Base-by-base conservation (phyloP, 805 yeast species). In the Wickerhamiella cacticola region DNA sequence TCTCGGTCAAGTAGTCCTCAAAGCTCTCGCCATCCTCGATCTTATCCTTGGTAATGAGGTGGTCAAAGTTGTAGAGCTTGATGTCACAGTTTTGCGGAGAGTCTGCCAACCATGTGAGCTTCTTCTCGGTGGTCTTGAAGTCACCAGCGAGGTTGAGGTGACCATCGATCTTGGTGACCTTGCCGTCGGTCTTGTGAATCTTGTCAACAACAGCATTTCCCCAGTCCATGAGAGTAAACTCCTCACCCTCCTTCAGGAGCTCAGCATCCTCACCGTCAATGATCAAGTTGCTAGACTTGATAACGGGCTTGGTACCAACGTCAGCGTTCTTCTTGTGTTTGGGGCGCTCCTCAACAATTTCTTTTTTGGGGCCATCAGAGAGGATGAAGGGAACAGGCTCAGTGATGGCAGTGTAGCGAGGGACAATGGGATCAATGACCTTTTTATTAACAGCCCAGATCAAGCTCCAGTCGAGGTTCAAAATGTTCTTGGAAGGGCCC, bases 361-460 rank as follows among this genome's bases (percentile, higher is more conserved):
- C 76, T 48, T 69, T 63, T 48, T 70, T 72, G 48, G 95, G 94
- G 52, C 82, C 94, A 36, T 63, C 69, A 50, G 71, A 67, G 36
- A 92, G 67, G 54, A 68, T 74, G 50, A 92, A 75, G 45, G 74
- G 73, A 49, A 87, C 95, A 41, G 81, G 83, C 56, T 84, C 70
- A 41, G 67, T 63, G 36, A 72, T 74, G 49, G 95, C 95, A 50
- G 94, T 82, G 63, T 82, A 87, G 70, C 98, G 83, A 62, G 98
- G 96, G 38, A 96, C 94, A 62, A 87, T 68, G 50, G 99, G 97
- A 64, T 92, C 99, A 64, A 92, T 89, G 57, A 89, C 75, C 73
- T 92, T 92, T 72, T 92, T 92, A 78, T 92, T 92, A 64, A 83
- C 76, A 49, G 97, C 92, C 99, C 99, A 92, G 61, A 92, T 88